A percentile compares a stretch with the other conserved stretches of the same genome.
phyloP scores from a whole-genome alignment of 2,329 filamentous ascomycete species.

The Aschersonia sp. region DNA sequence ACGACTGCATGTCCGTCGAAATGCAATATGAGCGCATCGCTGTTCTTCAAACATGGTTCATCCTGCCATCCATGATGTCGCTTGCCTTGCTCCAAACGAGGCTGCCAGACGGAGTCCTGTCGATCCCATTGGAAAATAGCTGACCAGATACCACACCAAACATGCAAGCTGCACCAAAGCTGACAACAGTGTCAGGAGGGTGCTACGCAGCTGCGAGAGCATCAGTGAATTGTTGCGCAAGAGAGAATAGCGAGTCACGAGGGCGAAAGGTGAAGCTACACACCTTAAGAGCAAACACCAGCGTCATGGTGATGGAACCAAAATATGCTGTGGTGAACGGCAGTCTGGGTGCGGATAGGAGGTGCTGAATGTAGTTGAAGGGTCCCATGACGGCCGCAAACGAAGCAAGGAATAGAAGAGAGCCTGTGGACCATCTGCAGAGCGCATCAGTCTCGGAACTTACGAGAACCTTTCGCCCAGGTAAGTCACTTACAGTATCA shows the following conservation, averaged over 20 bases:
- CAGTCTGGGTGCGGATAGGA: constrained; percentile 69
- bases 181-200: constrained; percentile 71
- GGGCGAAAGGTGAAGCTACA: too few relatives aligned
- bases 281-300: constrained; percentile 86
- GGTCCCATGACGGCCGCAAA: constrained; percentile 95
- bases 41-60: constrained; percentile 19
- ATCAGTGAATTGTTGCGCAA: constrained; percentile 1
- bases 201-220: constrained; percentile 56
- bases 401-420: constrained; percentile 75
- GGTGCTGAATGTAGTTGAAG: constrained; percentile 66
- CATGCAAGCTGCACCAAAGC: constrained; percentile 72
- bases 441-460: too few relatives aligned
- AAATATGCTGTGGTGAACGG: constrained; percentile 94
- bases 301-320: constrained; percentile 75
- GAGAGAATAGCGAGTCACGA: background rate
- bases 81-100: constrained; percentile 70
- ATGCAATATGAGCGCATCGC: background rate
- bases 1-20: background rate
- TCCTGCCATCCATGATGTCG: constrained; percentile 77
- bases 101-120: constrained; percentile 77
- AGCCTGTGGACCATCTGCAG: constrained; percentile 84
- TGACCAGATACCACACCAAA: constrained; percentile 85
- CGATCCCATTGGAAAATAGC: constrained; percentile 95
- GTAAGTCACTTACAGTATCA: constrained; percentile 68
- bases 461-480: background rate